phyloP scores from a whole-genome alignment of 225 moss, liverwort and hornwort genomes.

The Marchantia polymorpha region DNA sequence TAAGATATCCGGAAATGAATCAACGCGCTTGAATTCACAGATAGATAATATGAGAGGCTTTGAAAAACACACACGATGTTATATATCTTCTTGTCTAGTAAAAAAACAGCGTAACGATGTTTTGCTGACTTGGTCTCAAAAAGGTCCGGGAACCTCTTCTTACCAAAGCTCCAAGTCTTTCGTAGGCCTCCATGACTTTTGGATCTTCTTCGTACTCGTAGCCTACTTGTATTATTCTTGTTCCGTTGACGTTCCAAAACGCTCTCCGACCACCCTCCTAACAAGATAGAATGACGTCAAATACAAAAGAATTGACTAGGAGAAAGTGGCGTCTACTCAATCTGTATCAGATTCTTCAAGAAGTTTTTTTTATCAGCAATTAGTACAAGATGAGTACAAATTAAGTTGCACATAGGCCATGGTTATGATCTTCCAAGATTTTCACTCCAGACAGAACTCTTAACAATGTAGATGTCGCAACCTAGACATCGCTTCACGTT shows the following conservation, averaged over 20 bases:
- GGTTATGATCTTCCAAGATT: too few species aligned
- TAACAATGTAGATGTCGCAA: too few species aligned
- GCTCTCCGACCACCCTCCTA: conserved; percentile 82
- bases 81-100: too few species aligned
- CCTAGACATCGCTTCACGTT: background rate
- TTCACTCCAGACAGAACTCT: background rate
- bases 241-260: conserved; percentile 83
- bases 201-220: conserved; percentile 88
- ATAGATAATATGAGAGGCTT: too few species aligned
- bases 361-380: too few species aligned
- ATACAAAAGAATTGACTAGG: background rate
- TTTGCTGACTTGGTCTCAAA: too few species aligned
- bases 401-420: too few species aligned
- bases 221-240: conserved; percentile 75
- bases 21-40: too few species aligned
- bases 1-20: too few species aligned
- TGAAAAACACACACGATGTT: too few species aligned
- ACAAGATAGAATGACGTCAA: conserved; percentile 9
- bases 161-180: conserved; percentile 73
- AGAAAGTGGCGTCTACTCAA: background rate
- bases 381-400: too few species aligned
- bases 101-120: too few species aligned
- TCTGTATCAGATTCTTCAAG: background rate
- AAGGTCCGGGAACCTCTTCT: background rate
- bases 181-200: conserved; percentile 83